A percentile compares a stretch with the other conserved stretches of the same genome.
phyloP scores from a whole-genome alignment of 805 yeast genomes.

The Cyberlindnera mycetangii region DNA sequence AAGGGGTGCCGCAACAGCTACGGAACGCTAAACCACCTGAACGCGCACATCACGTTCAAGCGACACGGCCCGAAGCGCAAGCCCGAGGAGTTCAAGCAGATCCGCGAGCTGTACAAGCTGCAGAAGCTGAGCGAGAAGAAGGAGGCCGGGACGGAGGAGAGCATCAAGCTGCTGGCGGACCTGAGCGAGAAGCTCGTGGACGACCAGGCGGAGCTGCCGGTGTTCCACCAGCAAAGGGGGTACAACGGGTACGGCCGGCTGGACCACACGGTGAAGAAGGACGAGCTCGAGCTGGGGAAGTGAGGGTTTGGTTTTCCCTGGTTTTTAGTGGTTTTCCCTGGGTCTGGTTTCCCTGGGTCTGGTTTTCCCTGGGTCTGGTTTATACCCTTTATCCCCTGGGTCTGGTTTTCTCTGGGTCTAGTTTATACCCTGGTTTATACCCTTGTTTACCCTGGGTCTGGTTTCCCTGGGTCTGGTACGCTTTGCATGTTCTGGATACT shows the following conservation, averaged over 20 bases:
- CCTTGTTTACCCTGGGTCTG: too few species aligned
- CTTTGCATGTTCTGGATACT: too few species aligned
- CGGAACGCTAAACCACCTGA: slow-evolving; percentile 58
- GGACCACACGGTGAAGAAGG: slow-evolving; percentile 24
- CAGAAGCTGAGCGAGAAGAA: slow-evolving; percentile 31
- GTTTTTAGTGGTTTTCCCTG: too few species aligned
- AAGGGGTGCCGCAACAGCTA: slow-evolving; percentile 49
- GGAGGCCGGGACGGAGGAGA: slow-evolving; percentile 8
- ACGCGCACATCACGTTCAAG: slow-evolving; percentile 53
- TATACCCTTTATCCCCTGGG: too few species aligned
- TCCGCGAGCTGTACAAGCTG: slow-evolving; percentile 42
- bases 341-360: too few species aligned
- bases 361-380: too few species aligned
- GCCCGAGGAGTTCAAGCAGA: slow-evolving; percentile 52
- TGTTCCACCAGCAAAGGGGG: slow-evolving; percentile 29
- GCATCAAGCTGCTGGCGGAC: slow-evolving; percentile 16
- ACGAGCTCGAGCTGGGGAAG: slow-evolving; percentile 12
- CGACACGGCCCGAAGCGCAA: slow-evolving; percentile 51
- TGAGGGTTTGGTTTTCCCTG: too few species aligned
- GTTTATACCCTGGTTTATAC: too few species aligned
- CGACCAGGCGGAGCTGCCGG: slow-evolving; percentile 18
- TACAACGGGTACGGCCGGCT: slow-evolving; percentile 29
- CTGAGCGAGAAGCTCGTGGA: slow-evolving; percentile 17
- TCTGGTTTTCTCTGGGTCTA: too few species aligned
- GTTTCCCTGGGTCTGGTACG: too few species aligned